Evolutionary conservation across 1,284 basidiomycete genomes (phyloP).

Genomic region (Ganoderma boninense): DNA sequence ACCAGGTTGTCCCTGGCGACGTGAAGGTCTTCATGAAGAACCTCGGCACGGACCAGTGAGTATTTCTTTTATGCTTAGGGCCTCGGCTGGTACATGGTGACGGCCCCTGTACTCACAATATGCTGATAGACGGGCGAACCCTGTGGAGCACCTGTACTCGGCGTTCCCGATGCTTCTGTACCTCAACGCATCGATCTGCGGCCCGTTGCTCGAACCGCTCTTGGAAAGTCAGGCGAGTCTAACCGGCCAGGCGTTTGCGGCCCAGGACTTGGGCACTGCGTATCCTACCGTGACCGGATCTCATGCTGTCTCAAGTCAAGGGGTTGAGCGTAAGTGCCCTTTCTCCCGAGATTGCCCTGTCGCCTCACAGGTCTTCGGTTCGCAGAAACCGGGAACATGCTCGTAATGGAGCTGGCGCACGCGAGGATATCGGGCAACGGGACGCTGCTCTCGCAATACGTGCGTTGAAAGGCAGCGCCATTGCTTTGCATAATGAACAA

Average conservation of each 20-base stretch:
- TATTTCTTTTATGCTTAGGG: neutral
- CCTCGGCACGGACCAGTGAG: conserved; percentile 22
- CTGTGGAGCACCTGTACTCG: conserved; percentile 58
- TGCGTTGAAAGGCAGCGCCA: conserved; percentile 37
- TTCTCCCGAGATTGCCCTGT: too few species aligned
- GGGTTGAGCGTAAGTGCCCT: conserved; percentile 23
- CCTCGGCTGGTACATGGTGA: too few species aligned
- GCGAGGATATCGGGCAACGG: conserved; percentile 65
- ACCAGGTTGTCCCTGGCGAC: conserved; percentile 47
- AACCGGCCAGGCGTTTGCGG: conserved; percentile 45
- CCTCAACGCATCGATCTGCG: conserved; percentile 51
- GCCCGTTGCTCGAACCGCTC: conserved; percentile 55
- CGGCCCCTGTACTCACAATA: neutral
- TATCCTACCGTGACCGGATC: conserved; percentile 18
- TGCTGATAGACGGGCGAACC: conserved; percentile 43
- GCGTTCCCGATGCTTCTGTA: conserved; percentile 57
- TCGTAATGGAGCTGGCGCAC: conserved; percentile 74
- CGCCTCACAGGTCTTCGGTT: neutral
- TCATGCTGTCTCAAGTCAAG: conserved; percentile 12
- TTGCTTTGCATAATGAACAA: neutral
- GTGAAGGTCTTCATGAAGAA: conserved; percentile 57
- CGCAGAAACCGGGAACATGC: conserved; percentile 74
- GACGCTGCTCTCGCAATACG: conserved; percentile 59
- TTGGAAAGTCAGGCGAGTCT: conserved; percentile 48
- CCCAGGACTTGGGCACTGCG: conserved; percentile 49